Base-by-base conservation (phyloP, 768 basidiomycete species). In the Amyloporia xantha region DNA sequence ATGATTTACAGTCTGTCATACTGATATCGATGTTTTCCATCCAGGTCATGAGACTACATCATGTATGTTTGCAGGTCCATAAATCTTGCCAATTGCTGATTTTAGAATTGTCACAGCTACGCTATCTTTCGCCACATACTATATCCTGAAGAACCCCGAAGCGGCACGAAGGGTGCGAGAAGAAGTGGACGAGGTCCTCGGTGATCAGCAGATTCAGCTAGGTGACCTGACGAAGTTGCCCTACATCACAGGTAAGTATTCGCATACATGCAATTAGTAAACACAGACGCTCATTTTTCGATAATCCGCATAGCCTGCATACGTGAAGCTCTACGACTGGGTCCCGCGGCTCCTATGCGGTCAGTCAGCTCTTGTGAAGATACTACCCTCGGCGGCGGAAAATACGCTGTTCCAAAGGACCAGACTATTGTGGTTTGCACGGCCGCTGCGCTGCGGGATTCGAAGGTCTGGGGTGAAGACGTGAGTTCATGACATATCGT, bases 381-480 rank as follows among this genome's bases (percentile, higher is more conserved):
- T 50, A 70, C 68, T 0, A 63, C 60, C 2, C 51, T 75, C 26
- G 62, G 64, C 5, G 66, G 57, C 6, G 73, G 72, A 3, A 69
- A 72, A 52, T 77, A 77, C 52, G 56, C 58, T 15, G 51, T 77
- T 30, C 57, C 60, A 48, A 64, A 66, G 45, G 71, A 60, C 1
- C 33, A 50, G 12, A 50, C 48, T 5, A 57, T 73, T 11, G 43
- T 57, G 1, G 54, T 73, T 21, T 53, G 66, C 26, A 58, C 62
- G 10, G 56, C 57, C 33, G 55, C 55, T 19, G 56, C 68, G 39
- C 72, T 73, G 36, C 56, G 66, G 12, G 75, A 77, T 53, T 68
- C 70, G 2, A 54, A 52, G n/a, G 67, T 75, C 0, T 77, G 72
- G 71, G 76, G 76, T 1, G 72, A 74, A 35, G 73, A 77, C 58